A percentile compares a stretch with the other conserved stretches of the same genome.
Evolutionary conservation across 2,329 filamentous ascomycete species (phyloP).

Genomic region (Penicillium sclerotigenum): DNA sequence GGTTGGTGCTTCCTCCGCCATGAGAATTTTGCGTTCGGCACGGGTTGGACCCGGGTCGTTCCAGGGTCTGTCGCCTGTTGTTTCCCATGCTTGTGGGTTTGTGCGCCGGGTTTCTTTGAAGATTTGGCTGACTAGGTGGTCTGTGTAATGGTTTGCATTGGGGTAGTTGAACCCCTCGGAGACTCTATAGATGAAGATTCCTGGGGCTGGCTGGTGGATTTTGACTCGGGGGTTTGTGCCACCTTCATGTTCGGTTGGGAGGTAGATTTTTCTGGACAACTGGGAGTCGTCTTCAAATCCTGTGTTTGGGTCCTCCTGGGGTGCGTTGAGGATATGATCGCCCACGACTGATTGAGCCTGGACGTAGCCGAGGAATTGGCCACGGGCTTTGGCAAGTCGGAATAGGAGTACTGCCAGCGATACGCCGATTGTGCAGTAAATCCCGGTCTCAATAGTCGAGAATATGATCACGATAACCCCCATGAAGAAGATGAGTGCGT

Average conservation of each 20-base stretch:
- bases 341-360: constrained; percentile 53
- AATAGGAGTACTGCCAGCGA: constrained; percentile 74
- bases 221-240: constrained; percentile 78
- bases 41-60: constrained; percentile 74
- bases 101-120: constrained; percentile 69
- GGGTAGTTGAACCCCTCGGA: constrained; percentile 91
- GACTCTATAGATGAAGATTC: constrained; percentile 89
- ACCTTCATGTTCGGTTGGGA: constrained; percentile 78
- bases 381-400: constrained; percentile 73
- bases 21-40: constrained; percentile 45
- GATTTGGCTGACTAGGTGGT: constrained; percentile 67
- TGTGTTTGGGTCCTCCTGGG: neutral
- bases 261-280: constrained; percentile 55
- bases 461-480: constrained; percentile 87
- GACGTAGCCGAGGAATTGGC: constrained; percentile 76
- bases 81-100: constrained; percentile 60
- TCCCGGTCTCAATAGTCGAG: constrained; percentile 80
- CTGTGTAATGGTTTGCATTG: constrained; percentile 79
- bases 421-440: constrained; percentile 75
- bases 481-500: constrained; percentile 84
- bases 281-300: neutral
- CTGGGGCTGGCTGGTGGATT: constrained; percentile 75
- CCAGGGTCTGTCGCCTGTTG: constrained; percentile 77
- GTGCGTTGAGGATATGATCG: constrained; percentile 42
- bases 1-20: constrained; percentile 42